Conservation (phyloP, 1,139 yeast species). For the Geotrichum macrosporum region DNA sequence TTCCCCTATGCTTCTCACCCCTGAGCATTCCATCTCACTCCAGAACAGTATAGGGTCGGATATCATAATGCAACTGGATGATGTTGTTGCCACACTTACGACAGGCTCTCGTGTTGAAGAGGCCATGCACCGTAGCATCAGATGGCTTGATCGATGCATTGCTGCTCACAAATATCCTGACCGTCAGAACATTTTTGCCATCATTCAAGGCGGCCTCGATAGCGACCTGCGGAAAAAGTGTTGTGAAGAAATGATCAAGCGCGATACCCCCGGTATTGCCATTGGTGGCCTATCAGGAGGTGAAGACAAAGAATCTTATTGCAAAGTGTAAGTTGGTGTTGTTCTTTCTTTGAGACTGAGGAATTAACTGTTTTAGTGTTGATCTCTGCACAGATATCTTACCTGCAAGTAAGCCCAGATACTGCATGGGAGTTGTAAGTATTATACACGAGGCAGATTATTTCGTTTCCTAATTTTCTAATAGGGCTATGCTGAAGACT, state of each 20-base stretch:
- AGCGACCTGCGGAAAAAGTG: constrained; percentile 39
- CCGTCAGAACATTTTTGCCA: constrained; percentile 43
- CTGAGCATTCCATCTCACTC: constrained; percentile 44
- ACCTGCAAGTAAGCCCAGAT: constrained; percentile 43
- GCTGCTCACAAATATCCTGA: constrained; percentile 45
- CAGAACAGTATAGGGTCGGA: constrained; percentile 46
- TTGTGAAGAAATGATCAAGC: constrained; percentile 42
- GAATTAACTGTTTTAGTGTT: constrained; percentile 28
- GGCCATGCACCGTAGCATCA: constrained; percentile 43
- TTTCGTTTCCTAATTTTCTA: neutral
- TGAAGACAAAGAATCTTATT: constrained; percentile 42
- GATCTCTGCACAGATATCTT: constrained; percentile 41
- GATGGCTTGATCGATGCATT: constrained; percentile 46
- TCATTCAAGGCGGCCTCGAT: constrained; percentile 46
- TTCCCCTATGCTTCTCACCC: constrained; percentile 45
- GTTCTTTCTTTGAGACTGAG: neutral
- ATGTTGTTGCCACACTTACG: constrained; percentile 44
- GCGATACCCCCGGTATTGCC: constrained; percentile 47
- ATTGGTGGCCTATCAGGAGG: constrained; percentile 47
- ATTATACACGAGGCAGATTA: too few species aligned
- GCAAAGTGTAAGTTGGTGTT: constrained; percentile 31
- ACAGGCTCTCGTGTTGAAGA: constrained; percentile 45
- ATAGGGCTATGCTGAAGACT: constrained; percentile 44
- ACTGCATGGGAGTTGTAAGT: constrained; percentile 44
- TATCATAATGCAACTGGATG: constrained; percentile 47